Evolutionary conservation across 2,329 filamentous ascomycete species (phyloP).

Genomic region (Fusarium sp.): DNA sequence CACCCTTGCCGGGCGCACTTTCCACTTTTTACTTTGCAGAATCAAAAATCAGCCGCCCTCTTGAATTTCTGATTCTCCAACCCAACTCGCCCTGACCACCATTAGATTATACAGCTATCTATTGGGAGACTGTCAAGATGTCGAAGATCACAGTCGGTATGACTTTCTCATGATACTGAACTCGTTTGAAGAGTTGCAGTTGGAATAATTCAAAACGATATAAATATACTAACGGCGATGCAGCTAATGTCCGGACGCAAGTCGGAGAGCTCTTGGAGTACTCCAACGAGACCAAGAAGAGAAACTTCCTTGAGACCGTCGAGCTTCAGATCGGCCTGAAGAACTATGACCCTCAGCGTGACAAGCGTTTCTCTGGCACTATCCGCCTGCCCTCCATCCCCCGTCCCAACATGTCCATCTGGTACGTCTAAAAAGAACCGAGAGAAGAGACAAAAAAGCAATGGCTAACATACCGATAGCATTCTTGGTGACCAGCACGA

Average conservation of each 20-base stretch:
- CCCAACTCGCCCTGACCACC: conserved; percentile 67
- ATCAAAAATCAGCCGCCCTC: conserved; percentile 39
- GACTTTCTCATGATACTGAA: conserved; percentile 37
- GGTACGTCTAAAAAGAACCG: conserved; percentile 52
- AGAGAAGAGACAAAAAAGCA: not conserved
- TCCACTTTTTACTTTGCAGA: conserved; percentile 39
- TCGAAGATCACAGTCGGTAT: conserved; percentile 86
- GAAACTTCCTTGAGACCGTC: conserved; percentile 97
- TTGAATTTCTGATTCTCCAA: conserved; percentile 34
- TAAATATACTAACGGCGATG: conserved; percentile 54
- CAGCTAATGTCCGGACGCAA: conserved; percentile 94
- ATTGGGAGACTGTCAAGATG: conserved; percentile 91
- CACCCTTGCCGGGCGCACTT: conserved; percentile 35
- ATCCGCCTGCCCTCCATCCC: conserved; percentile 94
- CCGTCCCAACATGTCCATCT: conserved; percentile 91
- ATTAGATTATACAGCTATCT: conserved; percentile 76
- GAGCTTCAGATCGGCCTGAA: conserved; percentile 94
- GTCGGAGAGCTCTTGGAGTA: conserved; percentile 95
- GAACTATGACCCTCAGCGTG: conserved; percentile 99
- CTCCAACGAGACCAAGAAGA: conserved; percentile 94
- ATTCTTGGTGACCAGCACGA: conserved; percentile 87
- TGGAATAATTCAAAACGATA: not conserved
- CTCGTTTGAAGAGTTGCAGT: not conserved
- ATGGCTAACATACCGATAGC: conserved; percentile 50
- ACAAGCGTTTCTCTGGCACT: conserved; percentile 99